A percentile compares a stretch with the other conserved stretches of the same genome.
Evolutionary conservation across 495 filamentous ascomycete species (phyloP).

Genomic region (Lindgomyces ingoldianus): DNA sequence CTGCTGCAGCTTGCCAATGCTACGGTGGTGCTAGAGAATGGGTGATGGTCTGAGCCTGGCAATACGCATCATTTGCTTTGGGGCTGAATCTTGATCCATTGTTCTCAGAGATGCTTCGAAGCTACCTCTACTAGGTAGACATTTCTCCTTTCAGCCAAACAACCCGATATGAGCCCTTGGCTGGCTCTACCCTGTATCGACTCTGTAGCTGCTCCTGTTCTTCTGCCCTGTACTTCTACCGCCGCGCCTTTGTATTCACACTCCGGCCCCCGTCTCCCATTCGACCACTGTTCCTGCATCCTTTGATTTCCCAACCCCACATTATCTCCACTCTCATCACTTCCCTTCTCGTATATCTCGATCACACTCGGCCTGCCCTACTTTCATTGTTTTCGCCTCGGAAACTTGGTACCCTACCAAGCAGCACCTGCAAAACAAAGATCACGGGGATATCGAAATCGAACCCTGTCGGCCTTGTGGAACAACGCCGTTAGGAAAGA

Average conservation of each 20-base stretch:
- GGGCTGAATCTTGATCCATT: constrained; percentile 39
- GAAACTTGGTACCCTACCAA: constrained; percentile 23
- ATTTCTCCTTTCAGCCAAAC: constrained; percentile 39
- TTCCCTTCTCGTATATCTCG: constrained; percentile 12
- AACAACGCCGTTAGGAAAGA: constrained; percentile 15
- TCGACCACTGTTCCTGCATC: constrained; percentile 19
- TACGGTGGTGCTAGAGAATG: constrained; percentile 38
- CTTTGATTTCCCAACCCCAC: constrained; percentile 6
- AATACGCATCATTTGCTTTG: constrained; percentile 35
- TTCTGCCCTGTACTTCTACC: constrained; percentile 32
- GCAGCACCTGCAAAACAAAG: constrained; percentile 13
- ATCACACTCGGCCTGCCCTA: constrained; percentile 1
- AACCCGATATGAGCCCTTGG: constrained; percentile 29
- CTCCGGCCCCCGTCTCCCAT: background rate
- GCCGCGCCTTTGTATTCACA: constrained; percentile 14
- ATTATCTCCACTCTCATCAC: constrained; percentile 21
- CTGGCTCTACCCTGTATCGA: constrained; percentile 31
- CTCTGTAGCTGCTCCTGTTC: constrained; percentile 13
- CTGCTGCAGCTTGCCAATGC: constrained; percentile 42
- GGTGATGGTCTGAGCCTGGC: constrained; percentile 35
- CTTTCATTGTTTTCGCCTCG: constrained; percentile 13
- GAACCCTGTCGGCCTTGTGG: constrained; percentile 27
- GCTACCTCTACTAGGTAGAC: constrained; percentile 33
- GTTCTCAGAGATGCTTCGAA: constrained; percentile 17
- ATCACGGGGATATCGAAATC: constrained; percentile 26